These are phyloP conservation scores for Phalaenopsis hybrid DNA, from an alignment of 116 monocot genomes.

Conservation along the genomic window DNA sequence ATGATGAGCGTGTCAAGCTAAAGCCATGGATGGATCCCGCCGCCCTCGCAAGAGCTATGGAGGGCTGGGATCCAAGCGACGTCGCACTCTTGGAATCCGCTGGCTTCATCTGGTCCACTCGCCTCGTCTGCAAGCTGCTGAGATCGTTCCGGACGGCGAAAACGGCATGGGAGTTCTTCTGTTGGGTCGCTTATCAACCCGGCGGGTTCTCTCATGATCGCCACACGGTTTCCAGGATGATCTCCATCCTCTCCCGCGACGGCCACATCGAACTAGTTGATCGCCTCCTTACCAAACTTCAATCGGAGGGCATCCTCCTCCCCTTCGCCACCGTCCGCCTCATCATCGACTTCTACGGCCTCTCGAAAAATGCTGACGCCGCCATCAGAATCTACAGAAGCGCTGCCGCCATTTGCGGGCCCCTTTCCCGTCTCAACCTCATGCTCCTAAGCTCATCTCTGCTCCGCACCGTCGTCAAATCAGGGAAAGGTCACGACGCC, in stretches of 20 bases:
- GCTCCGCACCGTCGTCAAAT: conserved; percentile 62
- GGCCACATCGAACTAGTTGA: conserved; percentile 58
- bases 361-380: conserved; percentile 56
- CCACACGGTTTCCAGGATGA: conserved; percentile 67
- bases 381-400: conserved; percentile 47
- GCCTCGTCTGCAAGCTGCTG: conserved; percentile 88
- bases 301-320: conserved; percentile 60
- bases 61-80: conserved; percentile 55
- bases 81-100: conserved; percentile 54
- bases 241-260: conserved; percentile 53
- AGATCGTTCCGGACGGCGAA: conserved; percentile 67
- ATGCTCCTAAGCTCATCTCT: conserved; percentile 48
- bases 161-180: conserved; percentile 84
- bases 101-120: conserved; percentile 61
- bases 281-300: conserved; percentile 53
- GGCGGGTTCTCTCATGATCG: conserved; percentile 56
- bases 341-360: conserved; percentile 68
- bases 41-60: conserved; percentile 54
- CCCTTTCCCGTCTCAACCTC: conserved; percentile 24
- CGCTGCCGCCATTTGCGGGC: conserved; percentile 37
- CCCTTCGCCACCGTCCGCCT: conserved; percentile 63
- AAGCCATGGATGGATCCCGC: conserved; percentile 81
- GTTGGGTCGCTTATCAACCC: conserved; percentile 75
- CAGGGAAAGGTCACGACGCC: conserved; percentile 33
- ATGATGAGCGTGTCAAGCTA: conserved; percentile 18